These are phyloP conservation scores for Teunomyces lycoperdinae DNA, from an alignment of 805 yeast genomes.

Conservation along the genomic window DNA sequence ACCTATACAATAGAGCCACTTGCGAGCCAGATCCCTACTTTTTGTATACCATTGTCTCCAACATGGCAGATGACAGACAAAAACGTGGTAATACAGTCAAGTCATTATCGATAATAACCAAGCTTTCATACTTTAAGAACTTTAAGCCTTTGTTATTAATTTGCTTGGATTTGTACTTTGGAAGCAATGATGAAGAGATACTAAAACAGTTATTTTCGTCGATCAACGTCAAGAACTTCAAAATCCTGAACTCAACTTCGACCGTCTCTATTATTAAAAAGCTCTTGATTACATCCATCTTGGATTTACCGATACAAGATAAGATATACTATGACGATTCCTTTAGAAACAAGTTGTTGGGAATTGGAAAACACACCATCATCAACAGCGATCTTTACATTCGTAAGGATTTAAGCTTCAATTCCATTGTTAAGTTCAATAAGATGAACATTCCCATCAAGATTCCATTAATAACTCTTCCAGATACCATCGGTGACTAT, in stretches of 20 bases:
- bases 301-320: conserved; percentile 42
- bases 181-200: conserved; percentile 14
- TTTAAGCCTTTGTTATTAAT: conserved; percentile 58
- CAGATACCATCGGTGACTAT: conserved; percentile 44
- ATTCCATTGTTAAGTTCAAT: conserved; percentile 36
- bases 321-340: conserved; percentile 38
- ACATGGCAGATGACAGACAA: conserved; percentile 42
- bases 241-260: conserved; percentile 12
- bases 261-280: conserved; percentile 31
- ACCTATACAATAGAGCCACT: conserved; percentile 25
- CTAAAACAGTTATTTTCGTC: conserved; percentile 29
- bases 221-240: conserved; percentile 31
- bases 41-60: conserved; percentile 53
- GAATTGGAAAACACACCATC: conserved; percentile 19
- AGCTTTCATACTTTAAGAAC: conserved; percentile 48
- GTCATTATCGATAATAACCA: conserved; percentile 58
- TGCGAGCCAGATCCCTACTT: conserved; percentile 46
- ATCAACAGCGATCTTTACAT: conserved; percentile 35
- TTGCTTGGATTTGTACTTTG: conserved; percentile 48
- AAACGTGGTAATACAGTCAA: conserved; percentile 60
- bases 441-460: conserved; percentile 44
- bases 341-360: conserved; percentile 36
- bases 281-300: conserved; percentile 38
- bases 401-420: conserved; percentile 42
- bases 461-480: conserved; percentile 40